Conservation (phyloP, 2,329 filamentous ascomycete genomes). For the Fusarium pseudoanthophilum region DNA sequence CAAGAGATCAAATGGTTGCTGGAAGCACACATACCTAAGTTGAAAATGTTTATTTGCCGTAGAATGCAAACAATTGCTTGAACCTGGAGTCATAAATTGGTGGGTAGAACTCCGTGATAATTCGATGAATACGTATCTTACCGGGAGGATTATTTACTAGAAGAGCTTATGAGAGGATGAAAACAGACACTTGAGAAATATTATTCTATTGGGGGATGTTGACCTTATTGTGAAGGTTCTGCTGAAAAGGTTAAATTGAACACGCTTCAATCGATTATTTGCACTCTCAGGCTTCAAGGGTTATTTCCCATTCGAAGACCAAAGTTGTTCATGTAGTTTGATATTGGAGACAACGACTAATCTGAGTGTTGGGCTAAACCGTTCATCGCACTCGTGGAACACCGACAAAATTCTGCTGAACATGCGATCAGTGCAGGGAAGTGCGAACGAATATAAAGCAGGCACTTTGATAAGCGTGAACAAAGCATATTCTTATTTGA, state of each 20-base stretch:
- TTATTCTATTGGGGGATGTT: rapidly evolving
- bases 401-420: no score
- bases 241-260: no score
- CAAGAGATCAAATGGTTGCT: background rate
- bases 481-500: background rate
- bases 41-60: background rate
- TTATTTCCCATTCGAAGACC: no score
- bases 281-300: rapidly evolving
- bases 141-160: rapidly evolving
- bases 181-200: no score
- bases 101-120: no score
- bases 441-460: background rate
- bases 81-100: no score
- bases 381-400: background rate
- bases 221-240: background rate
- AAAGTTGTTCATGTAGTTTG: background rate
- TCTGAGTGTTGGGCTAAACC: background rate
- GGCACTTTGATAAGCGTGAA: background rate
- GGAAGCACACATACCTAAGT: no score
- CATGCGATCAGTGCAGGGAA: no score
- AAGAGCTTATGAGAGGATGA: background rate
- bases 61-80: rapidly evolving
- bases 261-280: background rate
- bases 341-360: no score
- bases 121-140: background rate